phyloP scores from a whole-genome alignment of 2,329 filamentous ascomycete species.

The Phyllosticta citriasiana region DNA sequence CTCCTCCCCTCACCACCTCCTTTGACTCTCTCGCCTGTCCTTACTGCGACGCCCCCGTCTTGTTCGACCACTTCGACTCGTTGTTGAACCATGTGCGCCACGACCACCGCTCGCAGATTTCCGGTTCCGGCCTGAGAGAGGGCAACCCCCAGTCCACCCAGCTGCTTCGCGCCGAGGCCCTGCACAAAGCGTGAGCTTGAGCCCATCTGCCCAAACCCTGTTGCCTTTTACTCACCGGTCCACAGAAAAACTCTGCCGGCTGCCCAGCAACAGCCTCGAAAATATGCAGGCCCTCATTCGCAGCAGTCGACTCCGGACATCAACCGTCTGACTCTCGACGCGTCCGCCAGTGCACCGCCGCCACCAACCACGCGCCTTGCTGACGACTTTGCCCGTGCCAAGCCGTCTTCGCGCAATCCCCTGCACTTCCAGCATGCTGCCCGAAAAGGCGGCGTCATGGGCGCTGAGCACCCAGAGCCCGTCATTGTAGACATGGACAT shows the following conservation, averaged over 20 bases:
- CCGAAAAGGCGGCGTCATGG: neutral
- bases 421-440: conserved; percentile 11
- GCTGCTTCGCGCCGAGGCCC: conserved; percentile 17
- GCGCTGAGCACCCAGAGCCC: neutral
- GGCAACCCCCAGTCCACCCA: conserved; percentile 16
- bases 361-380: neutral
- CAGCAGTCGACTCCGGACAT: conserved; percentile 24
- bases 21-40: conserved; percentile 17
- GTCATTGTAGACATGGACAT: conserved; percentile 2
- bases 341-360: neutral
- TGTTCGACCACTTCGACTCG: conserved; percentile 21
- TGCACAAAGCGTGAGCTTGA: conserved; percentile 17
- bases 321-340: conserved; percentile 18
- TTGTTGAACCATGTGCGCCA: conserved; percentile 19
- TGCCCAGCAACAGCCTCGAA: conserved; percentile 12
- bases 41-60: conserved; percentile 17
- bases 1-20: neutral
- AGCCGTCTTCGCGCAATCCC: neutral
- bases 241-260: neutral
- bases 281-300: conserved; percentile 11
- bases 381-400: neutral
- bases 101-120: conserved; percentile 19
- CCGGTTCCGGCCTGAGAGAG: conserved; percentile 11
- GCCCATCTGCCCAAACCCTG: conserved; percentile 1
- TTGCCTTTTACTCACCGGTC: neutral